These are phyloP conservation scores for Penicillium paneum DNA, from an alignment of 2,329 filamentous ascomycete genomes.

Conservation along the genomic window DNA sequence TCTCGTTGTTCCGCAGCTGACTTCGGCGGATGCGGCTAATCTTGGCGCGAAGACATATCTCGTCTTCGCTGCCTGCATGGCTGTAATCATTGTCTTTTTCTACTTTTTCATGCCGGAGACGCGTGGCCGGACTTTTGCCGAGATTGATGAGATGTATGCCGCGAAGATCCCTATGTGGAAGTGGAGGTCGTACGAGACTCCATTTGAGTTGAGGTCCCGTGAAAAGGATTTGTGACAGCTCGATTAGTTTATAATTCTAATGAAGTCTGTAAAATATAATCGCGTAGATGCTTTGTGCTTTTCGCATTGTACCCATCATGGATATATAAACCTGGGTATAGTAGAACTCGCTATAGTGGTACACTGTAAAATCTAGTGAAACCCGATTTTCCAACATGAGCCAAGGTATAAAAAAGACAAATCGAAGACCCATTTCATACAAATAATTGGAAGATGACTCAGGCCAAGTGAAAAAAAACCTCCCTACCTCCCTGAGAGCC, in stretches of 20 bases:
- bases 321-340: not conserved
- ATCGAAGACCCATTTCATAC: not conserved
- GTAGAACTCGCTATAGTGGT: not conserved
- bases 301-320: not conserved
- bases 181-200: slow-evolving; percentile 32
- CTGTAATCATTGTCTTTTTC: slow-evolving; percentile 27
- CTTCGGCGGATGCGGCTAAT: slow-evolving; percentile 32
- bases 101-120: slow-evolving; percentile 34
- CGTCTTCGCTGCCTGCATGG: slow-evolving; percentile 35
- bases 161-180: slow-evolving; percentile 32
- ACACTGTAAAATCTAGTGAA: not conserved
- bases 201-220: slow-evolving; percentile 16
- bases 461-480: not conserved
- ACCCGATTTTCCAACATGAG: not conserved
- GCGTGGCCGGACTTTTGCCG: slow-evolving; percentile 30
- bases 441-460: not conserved
- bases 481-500: not conserved
- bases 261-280: not conserved
- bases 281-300: not conserved
- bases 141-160: slow-evolving; percentile 37
- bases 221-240: not conserved
- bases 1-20: slow-evolving; percentile 37
- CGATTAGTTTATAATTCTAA: not conserved
- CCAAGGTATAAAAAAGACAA: not conserved
- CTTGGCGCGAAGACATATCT: slow-evolving; percentile 36